Base-by-base conservation (phyloP, 306 rosid species). In the Citrullus mucosospermus region DNA sequence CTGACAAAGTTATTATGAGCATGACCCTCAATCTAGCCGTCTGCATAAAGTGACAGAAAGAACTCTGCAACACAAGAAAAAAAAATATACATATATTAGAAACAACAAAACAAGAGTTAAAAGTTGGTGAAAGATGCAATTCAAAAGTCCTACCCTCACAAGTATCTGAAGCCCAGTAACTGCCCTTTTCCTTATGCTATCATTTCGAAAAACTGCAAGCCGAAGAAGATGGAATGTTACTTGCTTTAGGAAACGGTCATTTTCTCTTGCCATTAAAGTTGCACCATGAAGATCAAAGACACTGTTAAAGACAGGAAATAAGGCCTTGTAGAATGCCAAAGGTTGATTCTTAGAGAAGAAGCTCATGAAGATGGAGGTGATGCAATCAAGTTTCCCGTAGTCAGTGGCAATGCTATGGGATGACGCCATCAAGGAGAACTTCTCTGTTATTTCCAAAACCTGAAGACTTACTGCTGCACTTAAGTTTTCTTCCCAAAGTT, bases 401-500 rank as follows among this genome's bases (percentile, higher is more conserved):
- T 95, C 98, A 72, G 97, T 95, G 58, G 98, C 89, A 68, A 95
- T 90, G 84, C 90, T 84, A 79, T 85, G 96, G 68, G 97, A 86
- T 77, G 89, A 92, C 32, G 95, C 97, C 97, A 89, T 87, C 46
- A 5, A 53, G 48, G 97, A 92, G 78, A 95, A 95, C 80, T 92
- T 95, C 81, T 91, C 90, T 63, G 93, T 86, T 75, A 92, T 87
- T 84, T 92, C 97, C 90, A 95, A 85, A 83, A 91, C 97, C 85
- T 95, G 98, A 84, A 89, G 97, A 85, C 96, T 91, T 76, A 95
- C 92, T 75, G 92, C 89, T 82, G 97, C 93, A 36, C 98, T 95
- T 89, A 95, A 92, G 82, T 95, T 95, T 84, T 95, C 98, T 87
- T 95, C 98, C 98, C 98, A 95, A 78, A 95, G 96, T 85, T 95